These are phyloP conservation scores for Trypanosoma lewisi DNA, from an alignment of 208 protist genomes.

Conservation along the genomic window DNA sequence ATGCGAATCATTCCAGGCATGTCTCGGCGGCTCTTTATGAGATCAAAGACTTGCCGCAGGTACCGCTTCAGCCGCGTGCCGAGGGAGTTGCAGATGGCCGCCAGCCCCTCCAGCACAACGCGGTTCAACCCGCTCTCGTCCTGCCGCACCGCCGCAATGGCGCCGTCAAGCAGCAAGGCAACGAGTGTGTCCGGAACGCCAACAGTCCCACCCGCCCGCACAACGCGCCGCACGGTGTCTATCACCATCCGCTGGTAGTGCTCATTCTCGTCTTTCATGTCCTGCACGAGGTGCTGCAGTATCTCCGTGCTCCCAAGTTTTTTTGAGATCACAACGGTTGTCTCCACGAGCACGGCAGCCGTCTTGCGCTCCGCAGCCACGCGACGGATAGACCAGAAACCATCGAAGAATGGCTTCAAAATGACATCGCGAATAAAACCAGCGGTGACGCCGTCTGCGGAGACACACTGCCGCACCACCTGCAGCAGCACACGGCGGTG, in stretches of 20 bases:
- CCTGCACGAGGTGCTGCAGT: slow-evolving; percentile 91
- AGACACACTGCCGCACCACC: slow-evolving; percentile 97
- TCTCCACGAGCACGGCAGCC: slow-evolving; percentile 92
- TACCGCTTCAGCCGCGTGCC: slow-evolving; percentile 92
- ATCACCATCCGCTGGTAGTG: slow-evolving; percentile 96
- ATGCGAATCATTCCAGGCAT: slow-evolving; percentile 93
- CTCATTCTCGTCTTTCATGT: slow-evolving; percentile 98
- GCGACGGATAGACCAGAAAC: slow-evolving; percentile 95
- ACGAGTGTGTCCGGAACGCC: slow-evolving; percentile 94
- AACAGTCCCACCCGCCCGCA: slow-evolving; percentile 67
- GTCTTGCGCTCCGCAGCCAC: slow-evolving; percentile 96
- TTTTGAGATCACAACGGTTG: slow-evolving; percentile 95
- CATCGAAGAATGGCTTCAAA: slow-evolving; percentile 88
- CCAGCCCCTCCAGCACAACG: slow-evolving; percentile 91
- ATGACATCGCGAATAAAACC: slow-evolving; percentile 92
- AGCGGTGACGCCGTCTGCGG: slow-evolving; percentile 95
- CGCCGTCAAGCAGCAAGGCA: slow-evolving; percentile 95
- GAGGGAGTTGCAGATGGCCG: slow-evolving; percentile 94
- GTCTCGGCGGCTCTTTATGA: slow-evolving; percentile 96
- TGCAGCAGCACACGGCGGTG: slow-evolving; percentile 99
- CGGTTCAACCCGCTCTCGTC: slow-evolving; percentile 92
- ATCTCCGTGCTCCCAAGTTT: slow-evolving; percentile 95
- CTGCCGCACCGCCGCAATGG: slow-evolving; percentile 96
- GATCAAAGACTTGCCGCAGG: slow-evolving; percentile 95
- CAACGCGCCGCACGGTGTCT: slow-evolving; percentile 89